phyloP scores from a whole-genome alignment of 2,329 filamentous ascomycete genomes.

The Stemphylium vesicarium region DNA sequence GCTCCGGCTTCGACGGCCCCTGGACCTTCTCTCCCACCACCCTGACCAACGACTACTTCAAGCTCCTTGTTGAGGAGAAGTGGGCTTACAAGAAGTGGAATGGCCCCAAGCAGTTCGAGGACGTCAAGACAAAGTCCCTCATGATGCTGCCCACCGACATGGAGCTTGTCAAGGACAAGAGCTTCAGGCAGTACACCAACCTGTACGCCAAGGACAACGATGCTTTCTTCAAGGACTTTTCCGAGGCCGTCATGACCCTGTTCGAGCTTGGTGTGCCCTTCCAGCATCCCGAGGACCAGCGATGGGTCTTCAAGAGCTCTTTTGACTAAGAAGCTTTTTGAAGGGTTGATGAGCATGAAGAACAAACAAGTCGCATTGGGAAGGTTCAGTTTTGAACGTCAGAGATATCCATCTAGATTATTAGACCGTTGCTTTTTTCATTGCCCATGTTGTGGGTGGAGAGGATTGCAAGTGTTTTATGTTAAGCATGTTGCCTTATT shows the following conservation, averaged over 20 bases:
- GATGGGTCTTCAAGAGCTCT: conserved; percentile 56
- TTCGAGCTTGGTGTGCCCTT: conserved; percentile 97
- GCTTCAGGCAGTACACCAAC: conserved; percentile 79
- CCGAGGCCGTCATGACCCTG: conserved; percentile 76
- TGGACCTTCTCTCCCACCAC: conserved; percentile 78
- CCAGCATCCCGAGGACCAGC: conserved; percentile 56
- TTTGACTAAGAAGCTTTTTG: conserved; percentile 39
- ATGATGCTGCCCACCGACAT: conserved; percentile 99
- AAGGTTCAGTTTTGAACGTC: conserved; percentile 19
- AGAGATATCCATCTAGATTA: conserved; percentile 43
- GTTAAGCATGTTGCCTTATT: not conserved
- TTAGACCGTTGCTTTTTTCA: conserved; percentile 22
- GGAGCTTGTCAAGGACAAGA: conserved; percentile 85
- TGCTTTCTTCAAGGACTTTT: conserved; percentile 92
- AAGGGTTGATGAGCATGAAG: not conserved
- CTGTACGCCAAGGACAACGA: conserved; percentile 92
- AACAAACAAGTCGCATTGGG: conserved; percentile 2
- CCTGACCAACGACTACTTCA: conserved; percentile 94
- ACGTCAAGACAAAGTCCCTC: conserved; percentile 82
- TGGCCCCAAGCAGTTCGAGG: conserved; percentile 88
- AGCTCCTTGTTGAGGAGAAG: conserved; percentile 86
- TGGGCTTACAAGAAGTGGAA: conserved; percentile 98
- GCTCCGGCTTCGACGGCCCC: conserved; percentile 88
- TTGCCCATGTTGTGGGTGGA: not conserved
- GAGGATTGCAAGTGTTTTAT: not conserved